Evolutionary conservation across 2,329 filamentous ascomycete genomes (phyloP), one percentile per base, ranked within the genome.

Genomic region (Trichoderma sp.): DNA sequence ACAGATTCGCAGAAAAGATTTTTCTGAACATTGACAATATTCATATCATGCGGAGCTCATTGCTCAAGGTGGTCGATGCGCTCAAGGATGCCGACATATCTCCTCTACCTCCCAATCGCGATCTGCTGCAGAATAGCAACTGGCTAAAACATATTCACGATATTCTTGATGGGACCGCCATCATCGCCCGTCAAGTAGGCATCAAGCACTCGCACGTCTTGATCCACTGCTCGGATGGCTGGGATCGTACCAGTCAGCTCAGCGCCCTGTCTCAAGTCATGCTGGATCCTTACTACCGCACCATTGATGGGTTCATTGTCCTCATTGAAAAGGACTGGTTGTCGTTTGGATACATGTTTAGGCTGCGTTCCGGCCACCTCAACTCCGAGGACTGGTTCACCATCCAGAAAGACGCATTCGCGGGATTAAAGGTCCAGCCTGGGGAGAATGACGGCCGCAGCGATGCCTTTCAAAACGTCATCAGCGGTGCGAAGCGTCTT

Each of bases 11-110:
- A 18, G 91, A 90, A 69, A 97, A 97, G 79, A 91, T 91, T 34
- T 99, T 96, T 77, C 86, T 99, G 68, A 96, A 93, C 71, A 99
- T 99, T 75, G 95, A 96, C 78, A 99, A 99, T 77, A 98, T 99
- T 70, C 96, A 99, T 76, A 94, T 97, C 71, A 99, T 99, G 96
- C 88, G 96, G 68, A 91, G 91, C 71, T 98, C 95, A 1, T 84
- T 99, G 39, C 90, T 91, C 74, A 95, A 91, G 73, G 91, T 99
- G 24, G 85, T 97, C 65, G 94, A 97, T 71, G 91, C 93, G 3
- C 83, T 99, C 75, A 97, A 97, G 77, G 95, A 98, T 74, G 93
- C 94, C 2, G 96, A 99, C 78, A 86, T 97, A 32, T 92, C 93
- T 0, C 88, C 91, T 1, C 81, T 97, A 37, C 89, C 92, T 0